Percentiles rank a stretch among this genome's conserved stretches.
These are phyloP conservation scores for Tetradesmus lagerheimii DNA, from an alignment of 139 green algal genomes.

Conservation along the genomic window DNA sequence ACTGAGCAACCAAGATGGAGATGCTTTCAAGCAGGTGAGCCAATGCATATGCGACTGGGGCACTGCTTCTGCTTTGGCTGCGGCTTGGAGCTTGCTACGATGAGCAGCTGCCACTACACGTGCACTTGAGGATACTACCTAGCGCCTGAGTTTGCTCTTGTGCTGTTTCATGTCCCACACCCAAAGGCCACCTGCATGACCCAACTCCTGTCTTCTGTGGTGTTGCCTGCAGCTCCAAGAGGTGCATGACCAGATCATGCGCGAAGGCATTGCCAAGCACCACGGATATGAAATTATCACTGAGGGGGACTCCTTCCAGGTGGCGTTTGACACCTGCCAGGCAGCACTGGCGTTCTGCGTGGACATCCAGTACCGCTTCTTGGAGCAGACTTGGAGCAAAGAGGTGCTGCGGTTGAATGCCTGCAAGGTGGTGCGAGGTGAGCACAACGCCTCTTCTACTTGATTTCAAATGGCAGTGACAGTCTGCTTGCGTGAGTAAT, in stretches of 20 bases:
- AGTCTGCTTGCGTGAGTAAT: not conserved
- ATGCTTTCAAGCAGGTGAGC: constrained; percentile 66
- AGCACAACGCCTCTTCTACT: not conserved
- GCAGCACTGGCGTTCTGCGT: constrained; percentile 81
- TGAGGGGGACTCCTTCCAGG: constrained; percentile 83
- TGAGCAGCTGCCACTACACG: too few relatives aligned
- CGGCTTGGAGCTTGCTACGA: too few relatives aligned
- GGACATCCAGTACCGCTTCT: constrained; percentile 82
- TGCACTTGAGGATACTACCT: too few relatives aligned
- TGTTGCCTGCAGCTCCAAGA: constrained; percentile 68
- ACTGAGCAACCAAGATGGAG: constrained; percentile 56
- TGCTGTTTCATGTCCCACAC: too few relatives aligned
- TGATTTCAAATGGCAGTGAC: not conserved
- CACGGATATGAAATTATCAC: constrained; percentile 84
- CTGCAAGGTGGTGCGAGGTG: constrained; percentile 65
- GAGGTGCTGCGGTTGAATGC: constrained; percentile 72
- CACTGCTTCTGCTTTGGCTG: too few relatives aligned
- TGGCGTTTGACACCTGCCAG: constrained; percentile 72
- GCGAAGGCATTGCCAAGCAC: constrained; percentile 76
- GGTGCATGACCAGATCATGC: constrained; percentile 84
- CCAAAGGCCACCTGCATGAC: too few relatives aligned
- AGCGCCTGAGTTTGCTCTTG: too few relatives aligned
- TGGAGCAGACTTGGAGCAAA: constrained; percentile 78
- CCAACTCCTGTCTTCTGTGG: not conserved
- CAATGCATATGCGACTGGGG: too few relatives aligned